phyloP scores from a whole-genome alignment of 441 rosid genomes.

The Populus hybrid region DNA sequence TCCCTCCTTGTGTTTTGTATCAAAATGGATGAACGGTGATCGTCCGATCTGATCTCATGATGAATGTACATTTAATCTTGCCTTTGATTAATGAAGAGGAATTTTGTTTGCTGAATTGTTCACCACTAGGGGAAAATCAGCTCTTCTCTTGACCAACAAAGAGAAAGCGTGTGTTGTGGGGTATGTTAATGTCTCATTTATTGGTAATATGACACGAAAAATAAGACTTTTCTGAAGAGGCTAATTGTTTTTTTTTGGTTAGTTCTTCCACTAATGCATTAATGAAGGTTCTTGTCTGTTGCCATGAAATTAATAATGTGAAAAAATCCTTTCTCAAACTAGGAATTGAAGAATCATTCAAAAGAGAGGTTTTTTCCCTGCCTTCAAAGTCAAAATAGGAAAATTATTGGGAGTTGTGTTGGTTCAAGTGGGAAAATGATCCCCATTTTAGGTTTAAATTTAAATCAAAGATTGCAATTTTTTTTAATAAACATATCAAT shows the following conservation, averaged over 20 bases:
- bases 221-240: background rate
- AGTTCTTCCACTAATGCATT: background rate
- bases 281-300: background rate
- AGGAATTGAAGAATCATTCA: background rate
- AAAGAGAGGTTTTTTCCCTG: background rate
- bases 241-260: too few species aligned
- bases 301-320: background rate
- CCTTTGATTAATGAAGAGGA: background rate
- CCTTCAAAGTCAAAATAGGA: background rate
- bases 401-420: background rate
- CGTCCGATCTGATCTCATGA: background rate
- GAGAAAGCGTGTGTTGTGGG: conserved; percentile 14
- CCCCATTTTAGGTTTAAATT: too few species aligned
- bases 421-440: too few species aligned
- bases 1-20: background rate
- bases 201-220: background rate
- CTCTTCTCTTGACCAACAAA: background rate
- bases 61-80: background rate
- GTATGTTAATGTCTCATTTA: background rate
- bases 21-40: conserved; percentile 25
- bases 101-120: background rate
- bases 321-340: background rate
- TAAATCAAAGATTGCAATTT: too few species aligned
- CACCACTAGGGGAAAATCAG: conserved; percentile 4
- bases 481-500: too few species aligned